phyloP scores from a whole-genome alignment of 306 rosid species.

The Geum urbanum region DNA sequence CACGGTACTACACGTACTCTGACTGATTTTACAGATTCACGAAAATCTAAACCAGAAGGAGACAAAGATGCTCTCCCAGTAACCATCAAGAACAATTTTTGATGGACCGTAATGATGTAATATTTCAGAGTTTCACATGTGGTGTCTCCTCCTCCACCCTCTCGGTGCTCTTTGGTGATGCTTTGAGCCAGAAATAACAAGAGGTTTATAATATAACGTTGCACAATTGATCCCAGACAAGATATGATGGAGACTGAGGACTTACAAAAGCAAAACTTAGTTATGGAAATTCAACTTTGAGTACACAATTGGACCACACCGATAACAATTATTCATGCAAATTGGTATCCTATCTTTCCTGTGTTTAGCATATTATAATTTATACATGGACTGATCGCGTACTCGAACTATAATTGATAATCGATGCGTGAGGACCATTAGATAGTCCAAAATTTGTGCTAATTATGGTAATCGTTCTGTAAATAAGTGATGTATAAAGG shows the following conservation, averaged over 20 bases:
- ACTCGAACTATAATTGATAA: background rate
- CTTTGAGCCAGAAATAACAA: constrained; percentile 13
- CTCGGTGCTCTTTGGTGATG: constrained; percentile 20
- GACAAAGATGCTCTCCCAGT: no score
- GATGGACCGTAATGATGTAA: constrained; percentile 29
- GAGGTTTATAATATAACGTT: constrained; percentile 14
- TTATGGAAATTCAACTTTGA: constrained; percentile 21
- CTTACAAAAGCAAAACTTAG: constrained; percentile 15
- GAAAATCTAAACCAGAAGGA: no score
- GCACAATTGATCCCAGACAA: constrained; percentile 28
- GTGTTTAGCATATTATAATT: constrained; percentile 12
- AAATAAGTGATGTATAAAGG: constrained; percentile 11
- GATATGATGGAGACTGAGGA: constrained; percentile 23
- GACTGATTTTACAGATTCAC: no score
- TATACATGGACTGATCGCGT: no score
- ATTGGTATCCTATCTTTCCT: constrained; percentile 19
- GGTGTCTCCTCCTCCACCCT: constrained; percentile 31
- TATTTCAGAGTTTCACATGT: constrained; percentile 31
- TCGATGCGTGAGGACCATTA: constrained; percentile 1
- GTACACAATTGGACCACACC: constrained; percentile 25
- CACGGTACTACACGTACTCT: no score
- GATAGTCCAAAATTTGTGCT: constrained; percentile 22
- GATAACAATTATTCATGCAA: constrained; percentile 22
- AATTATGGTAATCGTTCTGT: constrained; percentile 28
- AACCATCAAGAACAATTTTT: constrained; percentile 19